Base-by-base conservation (phyloP, 768 basidiomycete species). In the Suillus sp. region DNA sequence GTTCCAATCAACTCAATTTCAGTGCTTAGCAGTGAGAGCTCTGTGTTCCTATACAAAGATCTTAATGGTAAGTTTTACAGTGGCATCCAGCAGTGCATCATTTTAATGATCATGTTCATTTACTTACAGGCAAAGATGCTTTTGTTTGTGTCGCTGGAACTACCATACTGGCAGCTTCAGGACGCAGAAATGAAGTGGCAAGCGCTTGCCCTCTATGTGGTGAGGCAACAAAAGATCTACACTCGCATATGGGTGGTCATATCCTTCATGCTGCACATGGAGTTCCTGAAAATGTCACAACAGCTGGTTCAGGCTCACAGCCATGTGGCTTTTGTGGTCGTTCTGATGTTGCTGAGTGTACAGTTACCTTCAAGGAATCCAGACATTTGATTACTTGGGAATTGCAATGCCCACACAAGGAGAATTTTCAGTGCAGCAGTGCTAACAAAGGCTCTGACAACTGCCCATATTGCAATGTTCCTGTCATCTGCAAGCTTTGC, bases 231-330 rank as follows among this genome's bases (percentile, higher is more conserved):
- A 56, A 37, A 32, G 61, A 62, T 53, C 14, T 62, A 18, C 16
- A 40, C 38, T 62, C 61, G 7, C 61, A 62, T 37, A 45, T 62
- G 61, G 61, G 61, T n/a, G 20, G 16, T 9, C 61, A 62, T 20
- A 55, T 62, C 37, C 51, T 54, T 27, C 34, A 53, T 9, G 61
- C 51, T 22, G 56, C 56, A 9, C 32, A 8, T 13, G 35, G 56
- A n/a, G 16, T 57, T 25, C 13, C 32, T 57, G 56, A 57, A 4
- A 37, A 25, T 18, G 20, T 57, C 34, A 42, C 40, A 42, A 42
- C 40, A 42, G 18, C 40, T 42, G 40, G 18, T 42, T 42, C 40
- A 53, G 51, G 51, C 20, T 22, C 51, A 27, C 9, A 57, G 27
- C 56, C 43, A 3, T 58, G 55, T 34, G 45, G 62, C 8, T 63